Base-by-base conservation (phyloP, 768 basidiomycete species). In the Cubamyces lactineus region DNA sequence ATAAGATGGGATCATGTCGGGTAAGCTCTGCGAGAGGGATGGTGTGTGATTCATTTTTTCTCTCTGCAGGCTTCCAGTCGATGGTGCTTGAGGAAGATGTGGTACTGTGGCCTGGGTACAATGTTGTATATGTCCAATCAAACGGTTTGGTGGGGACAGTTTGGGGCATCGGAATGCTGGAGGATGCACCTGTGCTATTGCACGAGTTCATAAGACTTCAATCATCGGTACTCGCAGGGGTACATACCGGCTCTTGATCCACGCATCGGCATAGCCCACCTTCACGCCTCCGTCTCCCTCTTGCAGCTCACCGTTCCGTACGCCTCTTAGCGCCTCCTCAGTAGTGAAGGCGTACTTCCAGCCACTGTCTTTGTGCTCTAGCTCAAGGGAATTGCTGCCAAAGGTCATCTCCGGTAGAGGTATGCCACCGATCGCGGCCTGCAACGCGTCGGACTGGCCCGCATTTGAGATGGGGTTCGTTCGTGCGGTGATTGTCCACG, bases 41-140 rank as follows among this genome's bases (percentile, higher is more conserved):
- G 9, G 72, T 65, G 67, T 95, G 88, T 0, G 76, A 70, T 0
- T 78, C 68, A 59, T 91, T 77, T 38, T 82, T 78, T 1, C 83
- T 75, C 65, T 91, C 84, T 4, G 86, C 85, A 26, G 82, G 72
- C 19, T 61, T 71, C 88, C 89, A 91, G 1, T 65, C 59, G 38
- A 70, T 65, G 2, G 66, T 62, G 39, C 57, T 66, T 17, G 69
- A 67, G 0, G 73, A 62, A 19, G 60, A 52, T 15, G 64, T 30
- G 2, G 67, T 52, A 19, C 47, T 67, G 66, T 89, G 86, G 0
- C 96, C 97, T 0, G 86, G 69, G 67, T 98, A 95, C 3, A 82
- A 86, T 1, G 94, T 92, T 2, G 96, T 97, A 73, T 97, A 98
- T 12, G 97, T 99, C 97, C 97, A 98, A 71, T 99, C 97, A 74